Percentiles rank a stretch among this genome's conserved stretches.
These are phyloP conservation scores for Saccharomyces cerevisiae DNA, from an alignment of 805 yeast species.

Conservation along the genomic window DNA sequence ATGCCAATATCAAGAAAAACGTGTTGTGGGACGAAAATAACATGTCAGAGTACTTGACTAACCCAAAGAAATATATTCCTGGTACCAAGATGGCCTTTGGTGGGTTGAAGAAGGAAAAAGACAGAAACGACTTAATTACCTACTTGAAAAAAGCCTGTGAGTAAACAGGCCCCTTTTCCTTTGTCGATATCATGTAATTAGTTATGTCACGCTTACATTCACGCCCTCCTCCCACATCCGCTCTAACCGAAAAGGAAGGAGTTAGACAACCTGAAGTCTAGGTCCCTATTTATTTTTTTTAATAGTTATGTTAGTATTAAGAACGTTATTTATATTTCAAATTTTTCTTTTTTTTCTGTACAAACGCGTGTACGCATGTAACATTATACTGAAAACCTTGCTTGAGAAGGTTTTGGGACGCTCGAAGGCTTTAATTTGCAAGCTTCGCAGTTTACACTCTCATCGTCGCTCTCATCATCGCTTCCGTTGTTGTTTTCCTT, in stretches of 20 bases:
- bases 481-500: slow-evolving; percentile 2
- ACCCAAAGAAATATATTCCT: slow-evolving; percentile 99
- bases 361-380: not conserved
- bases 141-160: slow-evolving; percentile 57
- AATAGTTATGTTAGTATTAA: not conserved
- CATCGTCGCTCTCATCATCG: slow-evolving; percentile 3
- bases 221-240: not conserved
- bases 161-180: slow-evolving; percentile 24
- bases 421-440: not conserved
- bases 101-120: slow-evolving; percentile 98
- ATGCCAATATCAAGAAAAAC: slow-evolving; percentile 95
- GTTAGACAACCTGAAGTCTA: not conserved
- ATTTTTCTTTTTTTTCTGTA: not conserved
- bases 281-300: not conserved
- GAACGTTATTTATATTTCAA: not conserved
- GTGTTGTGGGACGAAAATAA: slow-evolving; percentile 81
- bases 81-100: slow-evolving; percentile 99
- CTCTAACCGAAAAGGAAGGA: not conserved
- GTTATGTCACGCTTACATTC: not conserved
- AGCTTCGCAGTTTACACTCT: not conserved
- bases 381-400: not conserved
- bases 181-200: not conserved
- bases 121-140: slow-evolving; percentile 92
- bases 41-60: slow-evolving; percentile 91
- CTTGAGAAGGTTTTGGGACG: not conserved